Evolutionary conservation across 1,284 basidiomycete genomes (phyloP).

Genomic region (Leccinum fallax): DNA sequence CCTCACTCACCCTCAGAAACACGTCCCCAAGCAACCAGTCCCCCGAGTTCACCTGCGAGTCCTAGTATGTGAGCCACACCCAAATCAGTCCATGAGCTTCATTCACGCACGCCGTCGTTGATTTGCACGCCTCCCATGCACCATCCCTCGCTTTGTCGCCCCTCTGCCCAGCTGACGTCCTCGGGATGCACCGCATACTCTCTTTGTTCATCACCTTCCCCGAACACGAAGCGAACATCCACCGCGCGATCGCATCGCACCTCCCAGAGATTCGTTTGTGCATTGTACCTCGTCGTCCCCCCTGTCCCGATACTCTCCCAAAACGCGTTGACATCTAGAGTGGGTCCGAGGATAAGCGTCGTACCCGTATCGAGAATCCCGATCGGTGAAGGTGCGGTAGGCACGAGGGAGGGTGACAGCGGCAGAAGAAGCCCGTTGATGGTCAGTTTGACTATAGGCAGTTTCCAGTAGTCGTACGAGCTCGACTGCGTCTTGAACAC

Average conservation of each 20-base stretch:
- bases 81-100: background rate
- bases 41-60: slow-evolving; percentile 52
- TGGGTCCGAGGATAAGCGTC: slow-evolving; percentile 57
- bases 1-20: slow-evolving; percentile 51
- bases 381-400: slow-evolving; percentile 45
- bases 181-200: slow-evolving; percentile 54
- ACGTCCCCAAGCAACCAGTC: slow-evolving; percentile 65
- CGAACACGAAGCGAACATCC: slow-evolving; percentile 49
- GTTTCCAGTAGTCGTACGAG: slow-evolving; percentile 60
- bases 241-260: slow-evolving; percentile 52
- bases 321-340: slow-evolving; percentile 51
- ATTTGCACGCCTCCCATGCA: slow-evolving; percentile 61
- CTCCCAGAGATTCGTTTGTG: slow-evolving; percentile 47
- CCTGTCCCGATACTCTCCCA: slow-evolving; percentile 47
- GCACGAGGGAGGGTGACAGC: slow-evolving; percentile 50
- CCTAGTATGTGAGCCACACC: slow-evolving; percentile 6
- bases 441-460: slow-evolving; percentile 48
- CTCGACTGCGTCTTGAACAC: slow-evolving; percentile 43
- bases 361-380: slow-evolving; percentile 62
- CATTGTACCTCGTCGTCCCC: slow-evolving; percentile 42
- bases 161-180: slow-evolving; percentile 55
- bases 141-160: slow-evolving; percentile 46
- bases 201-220: slow-evolving; percentile 38
- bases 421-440: slow-evolving; percentile 44
- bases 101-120: slow-evolving; percentile 48